Base-by-base conservation (phyloP, 805 yeast species). In the Candida endomychidarum region DNA sequence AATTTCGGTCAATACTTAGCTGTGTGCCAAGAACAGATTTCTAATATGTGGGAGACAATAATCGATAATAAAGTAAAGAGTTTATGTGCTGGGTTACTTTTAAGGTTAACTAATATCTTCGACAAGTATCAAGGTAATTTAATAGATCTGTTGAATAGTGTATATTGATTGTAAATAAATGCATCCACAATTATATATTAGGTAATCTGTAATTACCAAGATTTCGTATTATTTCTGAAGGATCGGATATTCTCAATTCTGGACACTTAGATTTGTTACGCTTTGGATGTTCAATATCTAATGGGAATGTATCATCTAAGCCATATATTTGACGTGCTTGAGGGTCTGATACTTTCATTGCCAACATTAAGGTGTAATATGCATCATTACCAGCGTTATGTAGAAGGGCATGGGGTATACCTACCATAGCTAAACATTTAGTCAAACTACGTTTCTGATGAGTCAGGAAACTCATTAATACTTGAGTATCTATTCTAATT, bases 361-460 rank as follows among this genome's bases (percentile, higher is more conserved):
- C 68, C 14, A 77, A 55, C 25, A 73, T 40, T 27, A 81, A 54
- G 0, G 88, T 83, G 45, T 69, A 80, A 48, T 78, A 77, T 6
- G 86, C 77, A 55, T 83, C 89, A 52, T 83, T 83, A 4, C 83
- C 86, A 3, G 84, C 88, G 52, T 83, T 83, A 54, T 83, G 89
- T 30, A 83, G 56, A 47, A 66, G 71, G 0, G 80, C 67, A 51
- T 77, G 78, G 1, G 85, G 83, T 4, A 82, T 64, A 8, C 67
- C 60, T 37, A 77, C 61, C 40, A 65, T 53, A 25, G 69, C 56
- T 16, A 81, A 60, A 0, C 74, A 60, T 31, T 68, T 71, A 5
- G 74, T 70, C 33, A 82, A 56, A 4, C 53, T 56, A 11, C 38
- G 36, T 10, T 42, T 29, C 4, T 21, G 26, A 2, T 22, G 25